Base-by-base conservation (phyloP, 768 basidiomycete genomes). In the Phlebiopsis flavidoalba region DNA sequence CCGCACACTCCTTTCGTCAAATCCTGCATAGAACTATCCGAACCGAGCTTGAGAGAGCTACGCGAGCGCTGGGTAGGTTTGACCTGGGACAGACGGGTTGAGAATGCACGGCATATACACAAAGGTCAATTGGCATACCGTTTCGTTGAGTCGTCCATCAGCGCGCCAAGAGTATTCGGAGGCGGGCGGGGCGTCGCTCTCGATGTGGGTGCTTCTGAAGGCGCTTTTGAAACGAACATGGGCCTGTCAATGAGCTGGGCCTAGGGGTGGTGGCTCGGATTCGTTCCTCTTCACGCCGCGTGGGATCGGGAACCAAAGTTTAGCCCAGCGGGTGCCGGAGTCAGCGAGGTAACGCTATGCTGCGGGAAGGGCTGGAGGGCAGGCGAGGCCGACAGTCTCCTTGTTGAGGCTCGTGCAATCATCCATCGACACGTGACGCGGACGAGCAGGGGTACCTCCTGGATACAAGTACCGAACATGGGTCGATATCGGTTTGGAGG, bases 231-330 rank as follows among this genome's bases (percentile, higher is more conserved):
- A 14, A 92, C 80, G 67, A 91, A 91, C 59, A 81, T 77, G 21
- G 89, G 89, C 66, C 88, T 86, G 31, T 83, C 79, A 61, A 79
- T 77, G 45, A 92, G 80, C 56, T 81, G 63, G 31, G 79, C 78
- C 33, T n/a, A 91, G 71, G 5, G 88, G 79, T 26, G 90, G 90
- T 6, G 90, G 90, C 64, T 90, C 88, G 21, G 87, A 87, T 36
- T 73, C 70, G 63, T 87, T 82, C 65, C 85, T 75, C 60, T 73
- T n/a, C 74, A 17, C 74, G 73, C 47, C 74, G 72, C 19, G 72
- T 68, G 8, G 74, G 76, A 26, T 72, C 69, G 14, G 81, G 80
- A n/a, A 54, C 80, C 80, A 53, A 80, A 80, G 1, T 63, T 66
- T 19, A 71, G 67, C 15, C 73, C 75, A 19, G 75, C 70, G 8